Evolutionary conservation across 768 basidiomycete species (phyloP), one percentile per base, ranked within the genome.

Genomic region (Crassisporium funariophilum): DNA sequence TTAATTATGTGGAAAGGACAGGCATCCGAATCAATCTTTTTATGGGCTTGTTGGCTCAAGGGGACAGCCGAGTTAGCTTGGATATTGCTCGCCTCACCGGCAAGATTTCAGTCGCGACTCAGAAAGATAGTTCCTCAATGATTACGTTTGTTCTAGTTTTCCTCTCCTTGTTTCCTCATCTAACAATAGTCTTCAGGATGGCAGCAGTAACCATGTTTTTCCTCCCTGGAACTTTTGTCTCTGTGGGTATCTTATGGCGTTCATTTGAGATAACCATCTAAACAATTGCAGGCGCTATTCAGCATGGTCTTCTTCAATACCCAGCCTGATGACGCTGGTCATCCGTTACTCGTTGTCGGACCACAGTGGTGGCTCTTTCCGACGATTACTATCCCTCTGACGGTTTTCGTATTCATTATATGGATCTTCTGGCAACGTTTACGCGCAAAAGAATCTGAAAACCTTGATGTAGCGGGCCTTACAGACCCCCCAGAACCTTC

Each of bases 181-280:
- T 29, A 34, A 11, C 13, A 13, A 12, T 13, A 21, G n/a, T n/a
- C n/a, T n/a, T n/a, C 16, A 62, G 60, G n/a, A 62, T 62, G 50
- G 56, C 61, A 17, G 55, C 57, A n/a, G 57, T 62, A 13, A 60
- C 58, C 2, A 62, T 62, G 61, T 47, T 62, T 17, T 62, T 62
- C 43, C 52, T 62, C n/a, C 61, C 61, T 13, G 59, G 58, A 11
- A 56, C 61, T 8, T 62, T 62, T 41, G 55, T 62, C 6, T 62
- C 54, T 4, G 60, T 59, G 39, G 24, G 54, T 46, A 16, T 8
- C 23, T 12, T 27, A n/a, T n/a, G n/a, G 1, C 17, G 3, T 21
- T 23, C 43, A 13, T n/a, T 29, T n/a, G 6, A 3, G 4, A 20
- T 35, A 20, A 20, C 27, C 10, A 17, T 24, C 23, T 15, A 19